Evolutionary conservation across 2,329 filamentous ascomycete genomes (phyloP).

Genomic region (Scorias spongiosa): DNA sequence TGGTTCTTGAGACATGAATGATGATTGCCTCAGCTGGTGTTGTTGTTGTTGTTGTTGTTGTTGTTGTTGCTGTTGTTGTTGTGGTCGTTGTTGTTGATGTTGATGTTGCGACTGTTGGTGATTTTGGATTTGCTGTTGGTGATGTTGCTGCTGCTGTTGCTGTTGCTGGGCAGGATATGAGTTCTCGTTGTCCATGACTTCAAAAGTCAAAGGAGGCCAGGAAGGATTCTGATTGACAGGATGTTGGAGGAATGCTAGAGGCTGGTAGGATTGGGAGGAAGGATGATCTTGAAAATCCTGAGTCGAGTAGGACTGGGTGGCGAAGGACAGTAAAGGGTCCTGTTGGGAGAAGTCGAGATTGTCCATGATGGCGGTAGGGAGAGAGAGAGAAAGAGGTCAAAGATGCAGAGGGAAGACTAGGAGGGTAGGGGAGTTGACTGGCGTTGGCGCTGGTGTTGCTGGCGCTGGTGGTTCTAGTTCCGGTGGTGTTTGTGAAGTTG

Average conservation of each 20-base stretch:
- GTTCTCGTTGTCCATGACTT: slow-evolving; percentile 12
- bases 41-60: slow-evolving; percentile 11
- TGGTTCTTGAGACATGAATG: slow-evolving; percentile 6
- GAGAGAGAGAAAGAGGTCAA: not conserved
- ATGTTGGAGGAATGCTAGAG: slow-evolving; percentile 7
- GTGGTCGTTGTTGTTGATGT: not conserved
- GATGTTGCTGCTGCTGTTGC: slow-evolving; percentile 11
- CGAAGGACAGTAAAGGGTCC: slow-evolving; percentile 27
- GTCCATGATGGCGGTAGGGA: slow-evolving; percentile 22
- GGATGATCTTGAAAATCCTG: slow-evolving; percentile 15
- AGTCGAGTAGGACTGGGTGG: slow-evolving; percentile 22
- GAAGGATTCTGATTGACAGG: slow-evolving; percentile 5
- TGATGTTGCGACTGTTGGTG: slow-evolving; percentile 5
- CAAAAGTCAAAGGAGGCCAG: slow-evolving; percentile 10
- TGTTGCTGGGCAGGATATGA: slow-evolving; percentile 10
- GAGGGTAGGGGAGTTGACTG: not conserved
- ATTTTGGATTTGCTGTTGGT: slow-evolving; percentile 4
- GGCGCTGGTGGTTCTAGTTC: not conserved
- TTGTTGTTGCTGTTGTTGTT: slow-evolving; percentile 2
- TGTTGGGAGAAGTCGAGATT: slow-evolving; percentile 23
- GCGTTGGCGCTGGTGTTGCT: not conserved
- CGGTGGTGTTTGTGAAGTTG: not conserved
- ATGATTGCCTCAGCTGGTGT: slow-evolving; percentile 5
- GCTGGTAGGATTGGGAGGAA: slow-evolving; percentile 15
- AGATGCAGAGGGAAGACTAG: not conserved